Percentiles rank a stretch among this genome's conserved stretches.
These are phyloP conservation scores for Nicotiana obtusifolia DNA, from an alignment of 257 asterid genomes.

Conservation along the genomic window DNA sequence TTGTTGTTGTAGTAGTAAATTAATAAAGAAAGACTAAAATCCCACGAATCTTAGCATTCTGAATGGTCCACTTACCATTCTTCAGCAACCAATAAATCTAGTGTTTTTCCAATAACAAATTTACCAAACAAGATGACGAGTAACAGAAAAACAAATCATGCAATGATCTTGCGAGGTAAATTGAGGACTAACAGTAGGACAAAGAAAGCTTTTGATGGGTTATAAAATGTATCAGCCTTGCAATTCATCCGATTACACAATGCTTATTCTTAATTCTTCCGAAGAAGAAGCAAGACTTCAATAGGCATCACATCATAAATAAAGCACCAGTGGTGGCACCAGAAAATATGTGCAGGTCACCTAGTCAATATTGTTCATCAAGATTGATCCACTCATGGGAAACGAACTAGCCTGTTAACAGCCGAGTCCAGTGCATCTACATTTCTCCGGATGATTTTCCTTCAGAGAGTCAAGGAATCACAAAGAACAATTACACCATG, in stretches of 20 bases:
- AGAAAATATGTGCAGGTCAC: neutral
- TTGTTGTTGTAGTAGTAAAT: too few relatives aligned
- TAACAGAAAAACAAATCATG: neutral
- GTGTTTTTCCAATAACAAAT: too few relatives aligned
- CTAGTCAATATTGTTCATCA: neutral
- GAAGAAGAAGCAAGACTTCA: neutral
- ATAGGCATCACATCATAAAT: neutral
- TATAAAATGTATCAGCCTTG: neutral
- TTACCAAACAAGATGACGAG: neutral
- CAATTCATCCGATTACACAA: neutral
- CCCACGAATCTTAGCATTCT: too few relatives aligned
- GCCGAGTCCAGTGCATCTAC: slow-evolving; percentile 84
- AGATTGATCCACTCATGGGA: slow-evolving; percentile 34
- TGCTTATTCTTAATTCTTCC: neutral
- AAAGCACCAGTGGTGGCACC: neutral
- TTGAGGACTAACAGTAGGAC: neutral
- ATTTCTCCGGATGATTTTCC: slow-evolving; percentile 73
- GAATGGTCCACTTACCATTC: too few relatives aligned
- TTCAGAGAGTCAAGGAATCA: slow-evolving; percentile 40
- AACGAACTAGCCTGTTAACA: slow-evolving; percentile 55
- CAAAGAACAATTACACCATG: neutral
- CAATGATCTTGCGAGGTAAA: neutral
- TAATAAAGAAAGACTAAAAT: too few relatives aligned
- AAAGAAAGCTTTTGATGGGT: neutral
- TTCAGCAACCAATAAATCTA: too few relatives aligned